Base-by-base conservation (phyloP, 192 early-diverging fungal genomes). In the Allomyces macrogynus region DNA sequence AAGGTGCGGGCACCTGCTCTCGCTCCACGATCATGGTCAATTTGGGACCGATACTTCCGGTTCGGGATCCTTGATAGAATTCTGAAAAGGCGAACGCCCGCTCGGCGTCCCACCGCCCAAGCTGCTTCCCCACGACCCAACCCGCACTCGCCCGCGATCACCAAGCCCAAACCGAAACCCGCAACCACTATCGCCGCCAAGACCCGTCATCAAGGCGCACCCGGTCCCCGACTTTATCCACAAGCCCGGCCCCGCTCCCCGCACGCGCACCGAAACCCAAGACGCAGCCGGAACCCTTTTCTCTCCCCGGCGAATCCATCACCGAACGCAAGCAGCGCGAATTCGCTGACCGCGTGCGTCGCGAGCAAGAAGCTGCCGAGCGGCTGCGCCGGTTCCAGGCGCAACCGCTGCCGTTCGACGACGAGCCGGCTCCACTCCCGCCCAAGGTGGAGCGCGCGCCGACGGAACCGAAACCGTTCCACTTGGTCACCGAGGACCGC, bases 221-320 rank as follows among this genome's bases (percentile, higher is more conserved):
- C 32, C 32, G 32, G 32, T 40, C 4, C 32, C 32, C 32, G 32
- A 40, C 32, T 40, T 40, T 40, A 40, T 40, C 16, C 49, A 20
- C 49, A 14, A 57, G 16, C 20, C n/a, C 49, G 5, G 20, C 16
- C 9, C 20, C 49, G 0, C 9, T 14, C 12, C 12, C 12, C 49
- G 49, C 49, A 57, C 12, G 12, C 49, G 49, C 49, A 20, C 72
- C 64, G 26, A 73, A 70, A 66, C 66, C 16, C 7, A 40, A 40
- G 32, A 77, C 76, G 10, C 66, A 74, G 23, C 65, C 72, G 3
- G 63, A 74, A 68, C 75, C 73, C n/a, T 80, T 84, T 62, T 62
- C 70, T 11, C 73, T 88, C 66, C 84, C 81, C 26, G 85, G 84
- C 49, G 85, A 86, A 40, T 76, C 75, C 20, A 80, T 77, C 40